Base-by-base conservation (phyloP, 2,329 filamentous ascomycete genomes). In the Neonectria neomacrospora region DNA sequence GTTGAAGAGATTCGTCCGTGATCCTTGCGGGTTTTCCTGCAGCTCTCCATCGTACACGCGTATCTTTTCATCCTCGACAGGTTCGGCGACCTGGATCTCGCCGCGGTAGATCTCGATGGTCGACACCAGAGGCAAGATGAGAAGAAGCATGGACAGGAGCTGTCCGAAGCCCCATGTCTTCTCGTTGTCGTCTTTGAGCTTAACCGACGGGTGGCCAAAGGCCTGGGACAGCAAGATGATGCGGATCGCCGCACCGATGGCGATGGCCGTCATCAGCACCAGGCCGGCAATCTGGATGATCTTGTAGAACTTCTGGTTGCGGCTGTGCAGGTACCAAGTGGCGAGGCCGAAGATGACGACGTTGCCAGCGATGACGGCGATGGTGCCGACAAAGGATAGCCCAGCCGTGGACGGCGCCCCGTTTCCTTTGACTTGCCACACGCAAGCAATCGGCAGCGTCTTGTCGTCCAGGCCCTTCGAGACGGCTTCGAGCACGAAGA, bases 291-390 rank as follows among this genome's bases (percentile, higher is more conserved):
- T 75, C 75, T 86, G 88, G 12, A 88, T 79, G 2, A 74, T 71
- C 67, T 83, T 85, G 72, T 88, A 84, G 77, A 86, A 89, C 28
- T 77, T 78, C 63, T 86, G 83, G 18, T 77, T 73, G 18, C 84
- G 81, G 64, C 80, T 82, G 71, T 91, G 88, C 39, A 91, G 78
- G 71, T 90, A 91, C 86, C 86, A 90, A 0, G 87, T 88, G 0
- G 85, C 84, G 1, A 89, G 76, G 2, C 76, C 77, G 68, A 91
- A 91, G 22, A 90, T 81, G 37, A 88, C 70, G 37, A 79, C 80
- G 70, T 90, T 89, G 4, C 82, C 85, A 0, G 79, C 85, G 44
- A 91, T 87, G 41, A 89, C 86, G 5, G 82, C 83, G 30, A 90
- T 85, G 2, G 89, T 91, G 2, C 86, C 88, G 1, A 84, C 80